Conservation (phyloP, 148 eudicot genomes). For the Rhododendron ovatum region DNA sequence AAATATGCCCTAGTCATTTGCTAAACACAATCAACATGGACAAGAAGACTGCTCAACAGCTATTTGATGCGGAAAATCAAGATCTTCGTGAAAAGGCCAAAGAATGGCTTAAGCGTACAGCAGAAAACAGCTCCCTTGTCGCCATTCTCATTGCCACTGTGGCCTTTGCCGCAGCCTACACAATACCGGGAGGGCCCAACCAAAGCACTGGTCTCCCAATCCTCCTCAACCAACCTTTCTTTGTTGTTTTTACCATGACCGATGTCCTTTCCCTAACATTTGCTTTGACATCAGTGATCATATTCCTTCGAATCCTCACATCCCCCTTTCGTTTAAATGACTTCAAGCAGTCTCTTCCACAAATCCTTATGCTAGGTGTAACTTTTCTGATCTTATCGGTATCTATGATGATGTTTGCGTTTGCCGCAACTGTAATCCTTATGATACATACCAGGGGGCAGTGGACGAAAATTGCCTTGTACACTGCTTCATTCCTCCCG, state of each 20-base stretch:
- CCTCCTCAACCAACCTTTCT: constrained; percentile 8
- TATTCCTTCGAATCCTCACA: constrained; percentile 7
- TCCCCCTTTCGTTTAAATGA: constrained; percentile 3
- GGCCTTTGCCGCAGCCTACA: constrained; percentile 16
- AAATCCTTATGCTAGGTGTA: background rate
- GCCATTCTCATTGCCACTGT: constrained; percentile 12
- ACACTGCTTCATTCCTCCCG: constrained; percentile 11
- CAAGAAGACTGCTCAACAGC: constrained; percentile 1
- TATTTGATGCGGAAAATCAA: background rate
- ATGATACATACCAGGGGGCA: background rate
- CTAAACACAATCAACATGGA: background rate
- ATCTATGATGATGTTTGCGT: constrained; percentile 12
- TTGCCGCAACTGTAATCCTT: constrained; percentile 9
- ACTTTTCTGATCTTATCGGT: constrained; percentile 7
- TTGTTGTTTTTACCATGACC: constrained; percentile 7
- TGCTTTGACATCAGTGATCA: background rate
- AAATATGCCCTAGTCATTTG: background rate
- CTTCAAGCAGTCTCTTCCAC: constrained; percentile 11
- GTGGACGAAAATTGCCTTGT: constrained; percentile 11
- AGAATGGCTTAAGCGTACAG: constrained; percentile 10
- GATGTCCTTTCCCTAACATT: constrained; percentile 13
- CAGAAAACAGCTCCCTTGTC: constrained; percentile 7
- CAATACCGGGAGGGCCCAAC: constrained; percentile 5
- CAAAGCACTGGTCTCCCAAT: background rate
- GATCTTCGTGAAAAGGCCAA: background rate